Conservation (phyloP, 129 eudicot species). For the Flaveria bidentis region DNA sequence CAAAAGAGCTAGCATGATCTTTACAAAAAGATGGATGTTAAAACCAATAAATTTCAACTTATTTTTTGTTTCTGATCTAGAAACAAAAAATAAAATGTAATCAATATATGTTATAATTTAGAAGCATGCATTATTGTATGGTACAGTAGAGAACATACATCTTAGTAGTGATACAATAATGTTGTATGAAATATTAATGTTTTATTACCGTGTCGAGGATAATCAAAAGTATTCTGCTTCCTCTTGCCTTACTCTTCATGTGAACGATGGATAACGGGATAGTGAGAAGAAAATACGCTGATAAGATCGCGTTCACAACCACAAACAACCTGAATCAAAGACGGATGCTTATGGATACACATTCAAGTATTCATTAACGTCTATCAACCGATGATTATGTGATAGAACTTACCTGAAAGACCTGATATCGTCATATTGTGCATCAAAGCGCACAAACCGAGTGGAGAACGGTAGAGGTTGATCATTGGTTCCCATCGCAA, state of each 20-base stretch:
- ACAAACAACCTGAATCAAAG: slow-evolving; percentile 61
- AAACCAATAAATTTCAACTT: not conserved
- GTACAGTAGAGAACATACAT: not conserved
- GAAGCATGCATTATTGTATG: not conserved
- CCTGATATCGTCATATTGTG: slow-evolving; percentile 68
- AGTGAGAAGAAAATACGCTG: slow-evolving; percentile 66
- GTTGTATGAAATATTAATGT: not conserved
- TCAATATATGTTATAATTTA: not conserved
- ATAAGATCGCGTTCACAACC: slow-evolving; percentile 54
- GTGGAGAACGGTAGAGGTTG: slow-evolving; percentile 76
- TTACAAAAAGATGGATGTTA: not conserved
- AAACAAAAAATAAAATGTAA: not conserved
- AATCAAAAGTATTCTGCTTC: slow-evolving; percentile 55
- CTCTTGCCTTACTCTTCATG: slow-evolving; percentile 56
- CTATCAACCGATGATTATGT: not conserved
- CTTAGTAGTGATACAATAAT: not conserved
- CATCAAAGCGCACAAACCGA: slow-evolving; percentile 48
- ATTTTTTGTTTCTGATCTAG: not conserved
- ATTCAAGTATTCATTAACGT: not conserved
- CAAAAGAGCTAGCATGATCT: slow-evolving; percentile 65
- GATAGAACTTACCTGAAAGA: slow-evolving; percentile 54
- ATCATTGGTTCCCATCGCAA: slow-evolving; percentile 77
- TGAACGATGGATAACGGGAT: slow-evolving; percentile 67
- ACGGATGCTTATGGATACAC: not conserved
- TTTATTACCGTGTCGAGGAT: slow-evolving; percentile 61